phyloP scores from a whole-genome alignment of 768 basidiomycete genomes.

The Mycena pura region DNA sequence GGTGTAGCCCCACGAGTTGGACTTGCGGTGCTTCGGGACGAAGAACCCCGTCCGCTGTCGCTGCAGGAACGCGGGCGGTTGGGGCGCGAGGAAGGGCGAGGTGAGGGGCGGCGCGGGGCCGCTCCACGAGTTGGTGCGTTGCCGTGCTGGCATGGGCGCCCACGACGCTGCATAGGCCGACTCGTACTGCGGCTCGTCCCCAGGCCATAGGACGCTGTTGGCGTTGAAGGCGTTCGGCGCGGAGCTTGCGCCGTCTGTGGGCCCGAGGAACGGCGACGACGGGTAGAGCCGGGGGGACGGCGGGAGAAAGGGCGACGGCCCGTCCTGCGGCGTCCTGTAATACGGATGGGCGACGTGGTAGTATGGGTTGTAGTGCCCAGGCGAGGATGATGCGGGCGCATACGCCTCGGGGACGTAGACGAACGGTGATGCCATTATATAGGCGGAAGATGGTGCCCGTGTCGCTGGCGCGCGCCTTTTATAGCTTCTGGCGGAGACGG shows the following conservation, averaged over 20 bases:
- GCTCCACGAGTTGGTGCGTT: not conserved
- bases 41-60: not conserved
- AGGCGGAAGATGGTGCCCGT: not conserved
- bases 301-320: not conserved
- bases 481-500: not conserved
- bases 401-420: constrained; percentile 17
- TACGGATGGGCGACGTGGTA: constrained; percentile 4
- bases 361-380: constrained; percentile 4
- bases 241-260: not conserved
- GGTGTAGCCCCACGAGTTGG: not conserved
- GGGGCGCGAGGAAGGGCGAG: not conserved
- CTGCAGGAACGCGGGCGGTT: not conserved
- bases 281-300: not conserved
- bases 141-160: not conserved
- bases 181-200: not conserved
- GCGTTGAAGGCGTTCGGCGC: not conserved
- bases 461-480: not conserved
- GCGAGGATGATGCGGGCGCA: not conserved
- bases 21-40: not conserved
- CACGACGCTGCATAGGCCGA: not conserved
- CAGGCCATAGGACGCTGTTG: not conserved
- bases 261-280: not conserved
- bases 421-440: constrained; percentile 20
- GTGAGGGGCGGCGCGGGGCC: not conserved
- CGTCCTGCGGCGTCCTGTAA: not conserved